Conservation (phyloP, 768 basidiomycete genomes). For the Vararia minispora region DNA sequence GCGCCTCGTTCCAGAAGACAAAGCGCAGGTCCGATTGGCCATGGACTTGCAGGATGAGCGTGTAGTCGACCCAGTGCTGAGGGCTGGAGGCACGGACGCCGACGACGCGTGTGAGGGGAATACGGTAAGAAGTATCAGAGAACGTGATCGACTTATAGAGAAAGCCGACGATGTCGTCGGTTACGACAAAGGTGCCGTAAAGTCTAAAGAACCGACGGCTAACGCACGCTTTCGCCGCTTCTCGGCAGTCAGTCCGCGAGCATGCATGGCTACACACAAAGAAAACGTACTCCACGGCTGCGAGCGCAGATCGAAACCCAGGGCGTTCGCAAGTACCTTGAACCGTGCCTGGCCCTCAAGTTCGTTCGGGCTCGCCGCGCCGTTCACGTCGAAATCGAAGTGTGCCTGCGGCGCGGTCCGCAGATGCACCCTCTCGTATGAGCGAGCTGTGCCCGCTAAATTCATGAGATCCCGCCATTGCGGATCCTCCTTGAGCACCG, state of each 20-base stretch:
- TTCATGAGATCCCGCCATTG: conserved; percentile 6
- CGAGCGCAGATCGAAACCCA: conserved; percentile 8
- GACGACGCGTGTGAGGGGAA: conserved; percentile 9
- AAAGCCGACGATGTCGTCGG: conserved; percentile 11
- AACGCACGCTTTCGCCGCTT: conserved; percentile 7
- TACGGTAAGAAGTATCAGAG: conserved; percentile 9
- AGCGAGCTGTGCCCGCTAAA: conserved; percentile 4
- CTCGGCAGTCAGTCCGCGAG: too few relatives aligned
- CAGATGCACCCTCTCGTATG: background rate
- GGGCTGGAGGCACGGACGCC: background rate
- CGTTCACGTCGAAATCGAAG: conserved; percentile 8
- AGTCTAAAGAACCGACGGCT: conserved; percentile 7
- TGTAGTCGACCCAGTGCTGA: conserved; percentile 4
- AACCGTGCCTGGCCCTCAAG: conserved; percentile 4
- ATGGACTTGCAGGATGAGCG: conserved; percentile 4
- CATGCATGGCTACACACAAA: too few relatives aligned
- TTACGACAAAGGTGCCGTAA: conserved; percentile 9
- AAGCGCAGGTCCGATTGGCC: conserved; percentile 9
- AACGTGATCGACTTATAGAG: conserved; percentile 10
- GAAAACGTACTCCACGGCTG: conserved; percentile 10
- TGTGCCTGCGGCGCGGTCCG: conserved; percentile 11
- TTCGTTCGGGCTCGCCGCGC: background rate
- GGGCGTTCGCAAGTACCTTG: conserved; percentile 3
- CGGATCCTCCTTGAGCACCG: conserved; percentile 5
- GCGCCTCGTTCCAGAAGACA: conserved; percentile 1